Conservation (phyloP, 331 rosid genomes). For the Acacia pycnantha region DNA sequence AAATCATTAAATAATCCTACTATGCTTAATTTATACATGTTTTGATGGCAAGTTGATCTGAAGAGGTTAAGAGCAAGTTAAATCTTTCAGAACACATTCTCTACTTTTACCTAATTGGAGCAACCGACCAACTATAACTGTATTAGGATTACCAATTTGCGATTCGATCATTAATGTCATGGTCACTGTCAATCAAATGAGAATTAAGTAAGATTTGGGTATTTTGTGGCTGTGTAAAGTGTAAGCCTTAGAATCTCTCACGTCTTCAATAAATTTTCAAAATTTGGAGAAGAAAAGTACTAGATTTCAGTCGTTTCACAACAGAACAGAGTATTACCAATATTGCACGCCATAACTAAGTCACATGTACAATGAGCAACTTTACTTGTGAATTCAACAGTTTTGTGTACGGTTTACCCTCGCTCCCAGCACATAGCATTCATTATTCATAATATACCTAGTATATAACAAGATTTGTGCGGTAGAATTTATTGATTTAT, state of each 20-base stretch:
- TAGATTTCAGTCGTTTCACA: background rate
- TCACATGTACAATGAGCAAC: background rate
- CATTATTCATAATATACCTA: background rate
- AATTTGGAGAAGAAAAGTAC: background rate
- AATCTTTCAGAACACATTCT: constrained; percentile 15
- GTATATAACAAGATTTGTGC: background rate
- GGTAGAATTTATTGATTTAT: background rate
- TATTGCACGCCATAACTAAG: constrained; percentile 7
- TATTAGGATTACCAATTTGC: background rate
- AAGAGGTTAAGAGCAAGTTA: background rate
- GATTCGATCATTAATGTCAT: background rate
- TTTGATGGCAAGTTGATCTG: background rate
- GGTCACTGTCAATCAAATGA: background rate
- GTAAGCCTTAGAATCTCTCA: background rate
- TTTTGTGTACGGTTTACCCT: background rate
- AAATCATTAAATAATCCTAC: background rate
- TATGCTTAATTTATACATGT: background rate
- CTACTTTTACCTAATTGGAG: constrained; percentile 20
- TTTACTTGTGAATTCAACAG: background rate
- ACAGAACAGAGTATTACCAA: constrained; percentile 2
- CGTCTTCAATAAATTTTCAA: background rate
- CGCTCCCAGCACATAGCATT: background rate
- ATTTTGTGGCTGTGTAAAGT: background rate
- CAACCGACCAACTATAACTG: constrained; percentile 50
- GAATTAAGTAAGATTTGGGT: background rate